Conservation (phyloP, 164 flowering plant species). For the Umbellularia californica region DNA sequence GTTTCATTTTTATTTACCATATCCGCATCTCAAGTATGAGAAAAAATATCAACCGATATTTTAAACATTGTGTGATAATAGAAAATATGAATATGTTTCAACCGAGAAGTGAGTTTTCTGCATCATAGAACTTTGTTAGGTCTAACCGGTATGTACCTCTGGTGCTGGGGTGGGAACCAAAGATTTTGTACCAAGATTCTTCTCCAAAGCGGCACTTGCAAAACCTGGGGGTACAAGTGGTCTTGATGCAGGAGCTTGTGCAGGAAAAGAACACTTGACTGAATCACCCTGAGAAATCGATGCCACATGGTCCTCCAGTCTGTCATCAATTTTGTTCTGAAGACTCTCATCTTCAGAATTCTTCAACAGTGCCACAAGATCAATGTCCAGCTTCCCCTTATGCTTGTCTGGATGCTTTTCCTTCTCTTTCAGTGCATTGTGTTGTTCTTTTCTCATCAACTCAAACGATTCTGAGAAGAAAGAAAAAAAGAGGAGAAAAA, state of each 20-base stretch:
- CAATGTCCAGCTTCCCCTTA: slow-evolving; percentile 36
- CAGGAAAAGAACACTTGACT: slow-evolving; percentile 28
- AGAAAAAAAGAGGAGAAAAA: background rate
- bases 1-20: no score
- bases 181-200: slow-evolving; percentile 39
- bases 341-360: slow-evolving; percentile 43
- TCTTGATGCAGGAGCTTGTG: slow-evolving; percentile 49
- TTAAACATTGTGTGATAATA: background rate
- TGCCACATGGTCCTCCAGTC: slow-evolving; percentile 24
- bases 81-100: background rate
- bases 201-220: slow-evolving; percentile 43
- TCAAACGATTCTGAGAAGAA: slow-evolving; percentile 74
- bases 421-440: slow-evolving; percentile 64
- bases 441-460: slow-evolving; percentile 88
- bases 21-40: no score
- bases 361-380: slow-evolving; percentile 28
- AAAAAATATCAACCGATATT: no score
- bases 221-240: slow-evolving; percentile 98
- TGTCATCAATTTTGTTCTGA: slow-evolving; percentile 20
- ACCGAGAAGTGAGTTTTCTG: background rate
- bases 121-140: background rate
- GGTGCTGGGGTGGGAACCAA: slow-evolving; percentile 15
- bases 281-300: slow-evolving; percentile 32
- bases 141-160: slow-evolving; percentile 38
- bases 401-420: slow-evolving; percentile 43